phyloP scores from a whole-genome alignment of 2,329 filamentous ascomycete genomes.

The Clonostachys rosea region DNA sequence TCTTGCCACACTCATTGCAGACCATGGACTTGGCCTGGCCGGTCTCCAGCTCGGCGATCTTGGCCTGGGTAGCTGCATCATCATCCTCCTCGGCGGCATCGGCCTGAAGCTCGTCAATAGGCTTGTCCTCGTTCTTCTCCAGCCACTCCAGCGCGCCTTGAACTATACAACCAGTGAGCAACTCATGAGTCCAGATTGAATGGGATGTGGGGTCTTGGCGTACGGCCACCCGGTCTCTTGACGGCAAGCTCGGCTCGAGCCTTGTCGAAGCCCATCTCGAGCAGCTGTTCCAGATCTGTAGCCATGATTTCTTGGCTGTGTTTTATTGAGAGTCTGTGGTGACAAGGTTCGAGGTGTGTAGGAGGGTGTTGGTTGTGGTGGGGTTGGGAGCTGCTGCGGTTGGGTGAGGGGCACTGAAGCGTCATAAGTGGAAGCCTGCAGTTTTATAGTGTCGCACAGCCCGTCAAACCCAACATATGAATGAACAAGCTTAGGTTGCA shows the following conservation, averaged over 20 bases:
- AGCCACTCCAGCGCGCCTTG: conserved; percentile 93
- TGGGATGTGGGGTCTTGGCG: conserved; percentile 23
- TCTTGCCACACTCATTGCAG: conserved; percentile 94
- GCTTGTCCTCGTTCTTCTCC: conserved; percentile 83
- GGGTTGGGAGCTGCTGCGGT: neutral
- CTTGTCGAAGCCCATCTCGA: conserved; percentile 79
- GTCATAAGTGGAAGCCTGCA: too few species aligned
- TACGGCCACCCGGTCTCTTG: conserved; percentile 76
- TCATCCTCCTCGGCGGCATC: conserved; percentile 40
- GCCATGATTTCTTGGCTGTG: conserved; percentile 40
- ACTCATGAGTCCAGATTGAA: neutral
- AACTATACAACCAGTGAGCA: conserved; percentile 42
- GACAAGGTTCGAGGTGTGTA: conserved; percentile 10
- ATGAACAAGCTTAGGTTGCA: too few species aligned
- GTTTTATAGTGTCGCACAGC: too few species aligned
- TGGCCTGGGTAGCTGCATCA: conserved; percentile 41
- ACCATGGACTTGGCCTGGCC: conserved; percentile 78
- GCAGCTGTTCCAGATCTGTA: conserved; percentile 54
- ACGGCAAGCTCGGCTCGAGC: conserved; percentile 79
- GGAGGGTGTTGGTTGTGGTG: neutral
- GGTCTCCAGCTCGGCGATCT: conserved; percentile 62
- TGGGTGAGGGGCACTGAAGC: too few species aligned
- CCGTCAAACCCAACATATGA: too few species aligned
- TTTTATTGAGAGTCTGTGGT: conserved; percentile 4
- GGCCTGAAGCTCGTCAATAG: conserved; percentile 73